Conservation (phyloP, 371 early-diverging fungal genomes). For the Choanephora cucurbitarum region DNA sequence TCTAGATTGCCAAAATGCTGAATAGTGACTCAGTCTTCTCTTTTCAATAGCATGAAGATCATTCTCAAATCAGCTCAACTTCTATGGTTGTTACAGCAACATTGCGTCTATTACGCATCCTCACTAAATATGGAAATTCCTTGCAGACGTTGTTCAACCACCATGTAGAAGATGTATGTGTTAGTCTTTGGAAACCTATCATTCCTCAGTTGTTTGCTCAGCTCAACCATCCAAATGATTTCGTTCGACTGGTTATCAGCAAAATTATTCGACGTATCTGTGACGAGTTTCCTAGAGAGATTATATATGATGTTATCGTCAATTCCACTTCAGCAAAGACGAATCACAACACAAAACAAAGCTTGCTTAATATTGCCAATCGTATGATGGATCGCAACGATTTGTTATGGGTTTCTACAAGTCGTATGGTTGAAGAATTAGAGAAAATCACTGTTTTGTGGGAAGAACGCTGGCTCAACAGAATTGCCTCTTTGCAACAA, state of each 20-base stretch:
- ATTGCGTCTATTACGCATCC: conserved; percentile 63
- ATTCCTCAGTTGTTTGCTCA: conserved; percentile 82
- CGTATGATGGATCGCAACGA: conserved; percentile 47
- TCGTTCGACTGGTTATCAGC: conserved; percentile 54
- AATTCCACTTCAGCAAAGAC: conserved; percentile 57
- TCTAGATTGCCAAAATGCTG: too few species aligned
- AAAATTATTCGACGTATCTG: conserved; percentile 63
- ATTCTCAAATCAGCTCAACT: conserved; percentile 9
- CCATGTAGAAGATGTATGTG: conserved; percentile 47
- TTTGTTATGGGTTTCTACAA: conserved; percentile 59
- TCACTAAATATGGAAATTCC: conserved; percentile 65
- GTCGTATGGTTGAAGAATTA: conserved; percentile 65
- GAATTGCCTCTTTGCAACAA: conserved; percentile 64
- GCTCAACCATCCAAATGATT: conserved; percentile 64
- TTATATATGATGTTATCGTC: conserved; percentile 74
- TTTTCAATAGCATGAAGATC: neutral
- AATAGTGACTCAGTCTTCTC: neutral
- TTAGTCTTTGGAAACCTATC: conserved; percentile 71
- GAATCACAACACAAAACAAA: conserved; percentile 42
- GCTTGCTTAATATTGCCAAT: conserved; percentile 44
- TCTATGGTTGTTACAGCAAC: conserved; percentile 62
- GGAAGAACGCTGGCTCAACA: conserved; percentile 82
- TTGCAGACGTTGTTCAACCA: conserved; percentile 44
- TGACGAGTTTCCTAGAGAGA: conserved; percentile 59
- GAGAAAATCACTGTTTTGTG: conserved; percentile 77